Percentiles rank a stretch among this genome's conserved stretches.
Evolutionary conservation across 192 early-diverging fungal genomes (phyloP).

Genomic region (Endogone sp.): DNA sequence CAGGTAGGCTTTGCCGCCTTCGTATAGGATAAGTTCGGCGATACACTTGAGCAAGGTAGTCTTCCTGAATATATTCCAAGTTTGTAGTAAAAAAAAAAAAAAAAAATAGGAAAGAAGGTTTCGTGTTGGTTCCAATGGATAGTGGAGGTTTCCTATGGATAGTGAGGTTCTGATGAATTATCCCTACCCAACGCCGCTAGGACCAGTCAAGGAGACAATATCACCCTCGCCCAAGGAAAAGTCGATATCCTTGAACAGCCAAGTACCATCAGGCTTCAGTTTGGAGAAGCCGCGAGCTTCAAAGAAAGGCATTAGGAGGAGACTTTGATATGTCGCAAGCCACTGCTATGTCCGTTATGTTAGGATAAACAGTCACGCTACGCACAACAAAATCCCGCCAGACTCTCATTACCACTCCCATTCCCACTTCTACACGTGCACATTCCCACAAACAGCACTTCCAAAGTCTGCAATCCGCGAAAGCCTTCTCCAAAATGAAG

Average conservation of each 20-base stretch:
- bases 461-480: background rate
- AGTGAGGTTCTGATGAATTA: constrained; percentile 4
- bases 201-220: constrained; percentile 57
- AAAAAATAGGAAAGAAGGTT: background rate
- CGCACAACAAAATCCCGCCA: too few species aligned
- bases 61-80: constrained; percentile 42
- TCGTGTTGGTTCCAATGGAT: background rate
- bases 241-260: constrained; percentile 54
- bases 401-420: too few species aligned
- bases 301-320: constrained; percentile 18
- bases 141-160: too few species aligned
- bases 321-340: too few species aligned
- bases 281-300: constrained; percentile 32
- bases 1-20: constrained; percentile 52
- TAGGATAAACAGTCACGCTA: too few species aligned
- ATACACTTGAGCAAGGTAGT: constrained; percentile 83
- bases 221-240: constrained; percentile 51
- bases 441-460: too few species aligned
- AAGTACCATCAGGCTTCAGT: constrained; percentile 36
- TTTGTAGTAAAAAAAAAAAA: background rate
- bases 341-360: too few species aligned
- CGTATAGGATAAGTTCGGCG: constrained; percentile 65
- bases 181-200: constrained; percentile 68
- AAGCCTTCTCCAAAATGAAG: constrained; percentile 55
- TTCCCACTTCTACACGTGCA: too few species aligned